Percentiles rank a stretch among this genome's conserved stretches.
phyloP scores from a whole-genome alignment of 441 rosid genomes.

The Breynia disticha region DNA sequence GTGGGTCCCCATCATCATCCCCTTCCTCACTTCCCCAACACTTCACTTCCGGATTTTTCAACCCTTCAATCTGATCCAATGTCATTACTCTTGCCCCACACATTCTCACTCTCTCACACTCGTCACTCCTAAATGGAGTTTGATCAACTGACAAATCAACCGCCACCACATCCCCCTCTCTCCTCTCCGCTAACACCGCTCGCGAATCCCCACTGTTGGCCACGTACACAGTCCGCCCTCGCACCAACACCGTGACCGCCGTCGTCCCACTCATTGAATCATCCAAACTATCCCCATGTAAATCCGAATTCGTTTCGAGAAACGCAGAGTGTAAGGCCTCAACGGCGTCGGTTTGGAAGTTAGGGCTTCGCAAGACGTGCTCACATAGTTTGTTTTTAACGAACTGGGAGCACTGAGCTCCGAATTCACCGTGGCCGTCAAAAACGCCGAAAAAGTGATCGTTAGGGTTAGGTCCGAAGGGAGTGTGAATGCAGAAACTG shows the following conservation, averaged over 20 bases:
- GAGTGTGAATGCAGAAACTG: constrained; percentile 91
- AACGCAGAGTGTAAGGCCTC: constrained; percentile 75
- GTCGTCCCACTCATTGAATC: constrained; percentile 99
- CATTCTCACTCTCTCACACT: constrained; percentile 77
- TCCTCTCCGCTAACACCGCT: constrained; percentile 79
- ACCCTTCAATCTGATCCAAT: constrained; percentile 96
- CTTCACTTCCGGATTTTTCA: constrained; percentile 87
- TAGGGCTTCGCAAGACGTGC: constrained; percentile 61
- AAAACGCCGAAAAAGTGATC: constrained; percentile 95
- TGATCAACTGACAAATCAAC: constrained; percentile 90
- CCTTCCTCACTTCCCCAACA: constrained; percentile 97
- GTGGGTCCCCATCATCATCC: constrained; percentile 97
- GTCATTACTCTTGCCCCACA: constrained; percentile 97
- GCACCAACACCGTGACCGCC: constrained; percentile 82
- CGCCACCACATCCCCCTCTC: constrained; percentile 70
- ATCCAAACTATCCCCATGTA: constrained; percentile 66
- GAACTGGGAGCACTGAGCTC: constrained; percentile 92
- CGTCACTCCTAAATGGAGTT: constrained; percentile 86
- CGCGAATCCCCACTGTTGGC: constrained; percentile 95
- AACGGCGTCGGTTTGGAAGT: constrained; percentile 60
- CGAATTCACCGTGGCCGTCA: constrained; percentile 95
- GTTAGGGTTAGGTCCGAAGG: constrained; percentile 55
- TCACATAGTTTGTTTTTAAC: constrained; percentile 75
- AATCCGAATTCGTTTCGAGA: constrained; percentile 61
- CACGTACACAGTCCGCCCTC: constrained; percentile 73